Percentiles rank a stretch among this genome's conserved stretches.
phyloP scores from a whole-genome alignment of 371 early-diverging fungal species.

The Gilbertella persicaria region DNA sequence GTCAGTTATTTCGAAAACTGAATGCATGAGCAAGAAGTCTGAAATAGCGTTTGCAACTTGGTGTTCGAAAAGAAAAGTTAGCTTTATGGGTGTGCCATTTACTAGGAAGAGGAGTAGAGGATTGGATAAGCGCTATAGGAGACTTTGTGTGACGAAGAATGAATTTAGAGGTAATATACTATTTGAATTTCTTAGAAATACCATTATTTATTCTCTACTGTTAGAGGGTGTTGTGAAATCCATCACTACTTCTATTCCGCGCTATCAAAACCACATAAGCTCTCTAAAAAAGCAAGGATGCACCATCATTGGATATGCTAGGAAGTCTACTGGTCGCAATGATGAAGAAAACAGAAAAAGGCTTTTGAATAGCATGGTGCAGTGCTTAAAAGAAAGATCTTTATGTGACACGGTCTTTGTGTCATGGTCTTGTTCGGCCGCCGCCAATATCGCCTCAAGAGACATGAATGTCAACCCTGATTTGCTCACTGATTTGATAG shows the following conservation, averaged over 20 bases:
- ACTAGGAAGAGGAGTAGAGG: conserved; percentile 23
- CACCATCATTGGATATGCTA: conserved; percentile 16
- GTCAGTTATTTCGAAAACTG: conserved; percentile 21
- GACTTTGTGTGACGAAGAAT: conserved; percentile 20
- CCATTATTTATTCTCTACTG: conserved; percentile 24
- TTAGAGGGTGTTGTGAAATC: conserved; percentile 14
- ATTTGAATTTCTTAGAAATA: conserved; percentile 14
- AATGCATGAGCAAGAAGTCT: conserved; percentile 22
- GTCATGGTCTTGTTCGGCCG: conserved; percentile 20
- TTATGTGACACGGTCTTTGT: conserved; percentile 19
- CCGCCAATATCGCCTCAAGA: conserved; percentile 13
- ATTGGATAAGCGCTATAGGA: conserved; percentile 12
- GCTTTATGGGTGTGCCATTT: conserved; percentile 12
- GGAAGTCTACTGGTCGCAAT: conserved; percentile 9
- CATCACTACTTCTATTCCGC: conserved; percentile 19
- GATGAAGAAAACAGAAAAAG: conserved; percentile 13
- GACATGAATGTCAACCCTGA: conserved; percentile 17
- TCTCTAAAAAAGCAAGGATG: conserved; percentile 20
- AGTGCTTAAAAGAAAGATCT: conserved; percentile 23
- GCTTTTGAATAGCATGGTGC: conserved; percentile 16
- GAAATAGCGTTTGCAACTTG: conserved; percentile 24
- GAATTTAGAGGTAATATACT: conserved; percentile 22
- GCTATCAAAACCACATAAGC: conserved; percentile 19
- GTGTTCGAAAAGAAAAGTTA: conserved; percentile 24
- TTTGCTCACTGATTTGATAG: conserved; percentile 20